Conservation (phyloP, 768 basidiomycete species). For the Suillus weaverae region DNA sequence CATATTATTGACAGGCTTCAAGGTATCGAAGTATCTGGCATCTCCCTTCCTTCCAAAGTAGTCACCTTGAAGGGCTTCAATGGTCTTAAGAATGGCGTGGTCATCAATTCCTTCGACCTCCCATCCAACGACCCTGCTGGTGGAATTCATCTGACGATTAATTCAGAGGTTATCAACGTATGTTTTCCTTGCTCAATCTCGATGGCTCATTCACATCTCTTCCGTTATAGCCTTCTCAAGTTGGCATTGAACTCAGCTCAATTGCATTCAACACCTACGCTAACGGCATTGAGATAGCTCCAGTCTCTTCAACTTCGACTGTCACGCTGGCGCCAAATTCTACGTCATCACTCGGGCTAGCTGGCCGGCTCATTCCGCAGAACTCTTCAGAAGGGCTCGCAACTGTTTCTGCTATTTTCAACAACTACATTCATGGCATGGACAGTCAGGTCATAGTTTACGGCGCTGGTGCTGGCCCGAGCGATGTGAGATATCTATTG, state of each 20-base stretch:
- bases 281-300: slow-evolving; percentile 55
- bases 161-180: slow-evolving; percentile 61
- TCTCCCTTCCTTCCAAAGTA: slow-evolving; percentile 53
- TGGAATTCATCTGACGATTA: slow-evolving; percentile 65
- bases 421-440: slow-evolving; percentile 67
- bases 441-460: slow-evolving; percentile 59
- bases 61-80: slow-evolving; percentile 73
- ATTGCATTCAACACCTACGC: slow-evolving; percentile 63
- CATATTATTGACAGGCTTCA: background rate
- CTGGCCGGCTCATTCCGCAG: slow-evolving; percentile 68
- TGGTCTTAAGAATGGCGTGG: slow-evolving; percentile 60
- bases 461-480: slow-evolving; percentile 58
- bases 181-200: slow-evolving; percentile 19
- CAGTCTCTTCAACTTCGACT: slow-evolving; percentile 47
- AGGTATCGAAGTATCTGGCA: slow-evolving; percentile 60
- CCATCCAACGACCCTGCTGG: slow-evolving; percentile 70
- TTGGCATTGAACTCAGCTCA: slow-evolving; percentile 62
- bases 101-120: slow-evolving; percentile 66
- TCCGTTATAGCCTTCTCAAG: slow-evolving; percentile 61
- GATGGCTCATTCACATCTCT: slow-evolving; percentile 10
- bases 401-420: slow-evolving; percentile 65
- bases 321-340: slow-evolving; percentile 57
- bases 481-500: slow-evolving; percentile 42
- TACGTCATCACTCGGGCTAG: slow-evolving; percentile 52
- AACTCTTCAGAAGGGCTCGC: slow-evolving; percentile 49